Percentiles rank a stretch among this genome's conserved stretches.
Evolutionary conservation across 139 green algal species (phyloP).

Genomic region (Coelastrella sp.): DNA sequence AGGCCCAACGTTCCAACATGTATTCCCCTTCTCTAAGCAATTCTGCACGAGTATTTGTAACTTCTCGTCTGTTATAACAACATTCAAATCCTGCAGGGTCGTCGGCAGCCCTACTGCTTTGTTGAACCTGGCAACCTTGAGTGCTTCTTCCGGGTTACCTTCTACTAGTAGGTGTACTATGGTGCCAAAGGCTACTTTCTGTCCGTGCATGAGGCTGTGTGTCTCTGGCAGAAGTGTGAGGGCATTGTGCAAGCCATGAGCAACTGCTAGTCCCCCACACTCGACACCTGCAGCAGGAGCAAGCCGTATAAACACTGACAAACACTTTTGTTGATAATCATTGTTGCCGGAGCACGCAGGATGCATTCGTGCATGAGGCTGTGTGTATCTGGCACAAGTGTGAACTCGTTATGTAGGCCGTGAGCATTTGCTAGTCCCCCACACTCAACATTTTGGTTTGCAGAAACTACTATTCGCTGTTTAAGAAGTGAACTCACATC

Average conservation of each 20-base stretch:
- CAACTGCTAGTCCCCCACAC: constrained; percentile 16
- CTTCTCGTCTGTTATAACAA: background rate
- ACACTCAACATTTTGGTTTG: background rate
- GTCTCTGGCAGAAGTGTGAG: constrained; percentile 18
- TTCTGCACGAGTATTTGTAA: background rate
- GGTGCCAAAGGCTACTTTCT: constrained; percentile 33
- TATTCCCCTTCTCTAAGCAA: background rate
- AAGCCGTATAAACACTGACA: too few species aligned
- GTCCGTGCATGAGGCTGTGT: constrained; percentile 22
- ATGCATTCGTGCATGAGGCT: too few species aligned
- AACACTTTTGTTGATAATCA: too few species aligned
- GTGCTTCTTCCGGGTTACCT: background rate
- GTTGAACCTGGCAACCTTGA: constrained; percentile 4
- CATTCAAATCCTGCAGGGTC: background rate
- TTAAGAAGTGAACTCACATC: too few species aligned
- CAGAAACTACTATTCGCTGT: too few species aligned
- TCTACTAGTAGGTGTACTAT: constrained; percentile 10
- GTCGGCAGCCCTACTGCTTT: background rate
- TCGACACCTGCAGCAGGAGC: background rate
- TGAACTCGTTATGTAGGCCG: background rate
- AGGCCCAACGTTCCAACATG: background rate
- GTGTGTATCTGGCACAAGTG: too few species aligned
- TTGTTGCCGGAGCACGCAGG: too few species aligned
- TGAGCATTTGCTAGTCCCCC: constrained; percentile 10
- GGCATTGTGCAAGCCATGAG: constrained; percentile 17